Conservation (phyloP, 1,139 yeast species). For the Kodamaea sp. region DNA sequence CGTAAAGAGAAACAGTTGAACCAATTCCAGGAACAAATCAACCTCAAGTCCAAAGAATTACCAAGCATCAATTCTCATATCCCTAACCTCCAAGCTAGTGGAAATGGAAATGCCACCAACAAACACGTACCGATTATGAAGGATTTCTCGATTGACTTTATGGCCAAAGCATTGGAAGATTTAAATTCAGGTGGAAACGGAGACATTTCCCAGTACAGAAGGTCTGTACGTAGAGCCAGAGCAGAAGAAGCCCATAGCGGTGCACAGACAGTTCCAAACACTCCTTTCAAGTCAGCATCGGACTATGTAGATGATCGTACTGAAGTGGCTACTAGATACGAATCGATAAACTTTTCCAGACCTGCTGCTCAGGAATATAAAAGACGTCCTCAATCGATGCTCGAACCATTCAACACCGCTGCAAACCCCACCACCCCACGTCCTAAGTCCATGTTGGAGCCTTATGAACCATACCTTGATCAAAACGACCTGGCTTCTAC, state of each 20-base stretch:
- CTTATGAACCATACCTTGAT: slow-evolving; percentile 9
- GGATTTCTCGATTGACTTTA: slow-evolving; percentile 50
- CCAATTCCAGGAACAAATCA: slow-evolving; percentile 44
- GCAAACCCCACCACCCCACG: slow-evolving; percentile 16
- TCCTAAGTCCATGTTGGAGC: slow-evolving; percentile 45
- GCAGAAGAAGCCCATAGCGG: slow-evolving; percentile 13
- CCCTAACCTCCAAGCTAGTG: slow-evolving; percentile 8
- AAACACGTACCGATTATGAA: slow-evolving; percentile 39
- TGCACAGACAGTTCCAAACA: slow-evolving; percentile 19
- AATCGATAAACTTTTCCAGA: slow-evolving; percentile 31
- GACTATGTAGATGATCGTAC: slow-evolving; percentile 38
- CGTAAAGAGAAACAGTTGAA: slow-evolving; percentile 36
- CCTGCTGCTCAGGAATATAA: slow-evolving; percentile 10
- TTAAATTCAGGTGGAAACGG: slow-evolving; percentile 67
- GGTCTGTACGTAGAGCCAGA: slow-evolving; percentile 35
- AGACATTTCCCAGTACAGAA: slow-evolving; percentile 47
- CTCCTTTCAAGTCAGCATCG: slow-evolving; percentile 26
- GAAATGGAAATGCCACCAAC: slow-evolving; percentile 11
- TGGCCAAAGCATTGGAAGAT: slow-evolving; percentile 64
- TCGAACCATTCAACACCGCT: slow-evolving; percentile 11
- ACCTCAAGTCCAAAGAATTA: slow-evolving; percentile 36
- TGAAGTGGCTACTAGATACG: slow-evolving; percentile 43
- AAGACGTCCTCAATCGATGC: slow-evolving; percentile 47
- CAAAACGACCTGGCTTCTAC: slow-evolving; percentile 18
- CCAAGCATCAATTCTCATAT: slow-evolving; percentile 14